phyloP scores from a whole-genome alignment of 768 basidiomycete species.

The Russula sp. region DNA sequence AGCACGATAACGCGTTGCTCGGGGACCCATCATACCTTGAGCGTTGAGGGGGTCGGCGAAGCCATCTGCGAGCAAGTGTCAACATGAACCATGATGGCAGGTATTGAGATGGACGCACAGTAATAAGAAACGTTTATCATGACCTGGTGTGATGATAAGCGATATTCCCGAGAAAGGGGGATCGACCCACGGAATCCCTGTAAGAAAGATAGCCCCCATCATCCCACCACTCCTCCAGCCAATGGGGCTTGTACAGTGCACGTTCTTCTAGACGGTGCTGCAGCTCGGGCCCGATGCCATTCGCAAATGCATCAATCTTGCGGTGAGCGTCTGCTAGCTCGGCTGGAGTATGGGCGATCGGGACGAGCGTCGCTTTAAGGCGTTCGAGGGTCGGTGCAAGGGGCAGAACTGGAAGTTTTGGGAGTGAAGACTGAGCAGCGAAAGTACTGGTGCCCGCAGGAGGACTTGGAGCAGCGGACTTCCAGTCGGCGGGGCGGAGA shows the following conservation, averaged over 20 bases:
- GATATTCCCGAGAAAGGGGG: neutral
- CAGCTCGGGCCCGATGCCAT: slow-evolving; percentile 45
- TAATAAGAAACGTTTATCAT: slow-evolving; percentile 94
- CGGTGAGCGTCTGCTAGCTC: slow-evolving; percentile 54
- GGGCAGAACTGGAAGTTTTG: slow-evolving; percentile 71
- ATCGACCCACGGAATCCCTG: slow-evolving; percentile 68
- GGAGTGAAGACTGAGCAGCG: slow-evolving; percentile 59
- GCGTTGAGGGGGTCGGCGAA: slow-evolving; percentile 61
- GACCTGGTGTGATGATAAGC: slow-evolving; percentile 45
- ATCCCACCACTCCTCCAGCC: slow-evolving; percentile 97
- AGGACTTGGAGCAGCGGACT: slow-evolving; percentile 61
- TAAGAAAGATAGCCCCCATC: slow-evolving; percentile 78
- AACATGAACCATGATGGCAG: neutral
- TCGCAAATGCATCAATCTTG: slow-evolving; percentile 68
- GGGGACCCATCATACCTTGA: slow-evolving; percentile 40
- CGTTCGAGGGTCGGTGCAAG: slow-evolving; percentile 62
- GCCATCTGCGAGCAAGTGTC: slow-evolving; percentile 52
- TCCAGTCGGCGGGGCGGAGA: slow-evolving; percentile 61
- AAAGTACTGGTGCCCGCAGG: slow-evolving; percentile 55
- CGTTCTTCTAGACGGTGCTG: slow-evolving; percentile 62
- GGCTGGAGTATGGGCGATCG: slow-evolving; percentile 62
- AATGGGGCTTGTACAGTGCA: slow-evolving; percentile 57
- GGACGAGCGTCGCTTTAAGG: slow-evolving; percentile 67
- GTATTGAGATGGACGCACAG: slow-evolving; percentile 45
- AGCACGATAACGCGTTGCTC: slow-evolving; percentile 54